Base-by-base conservation (phyloP, 805 yeast species). In the Spathaspora boniae region DNA sequence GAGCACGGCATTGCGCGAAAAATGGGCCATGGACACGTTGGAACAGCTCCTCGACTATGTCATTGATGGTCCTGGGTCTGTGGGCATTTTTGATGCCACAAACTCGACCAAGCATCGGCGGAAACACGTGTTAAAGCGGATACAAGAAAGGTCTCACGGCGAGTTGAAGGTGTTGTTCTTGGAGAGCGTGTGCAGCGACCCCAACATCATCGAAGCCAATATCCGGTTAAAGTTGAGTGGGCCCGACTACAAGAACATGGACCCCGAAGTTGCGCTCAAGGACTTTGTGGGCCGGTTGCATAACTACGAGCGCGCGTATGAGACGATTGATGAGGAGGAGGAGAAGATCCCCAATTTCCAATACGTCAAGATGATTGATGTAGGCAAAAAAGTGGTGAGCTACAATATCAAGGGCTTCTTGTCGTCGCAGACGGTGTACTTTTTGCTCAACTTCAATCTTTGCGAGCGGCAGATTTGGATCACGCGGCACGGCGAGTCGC, bases 11-110 rank as follows among this genome's bases (percentile, higher is more conserved):
- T 64, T 87, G 29, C 74, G 98, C 42, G 97, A 91, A 51, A 76
- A 83, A 56, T 93, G 98, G 98, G 98, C 98, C 0, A 80, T 83
- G 78, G 95, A 91, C 45, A 91, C 98, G 0, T 64, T 91, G 38
- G 91, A 87, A 41, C 84, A 82, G 50, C 61, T 91, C 37, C 65
- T 91, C 23, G 91, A 89, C 47, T 89, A 86, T 59, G 73, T 93
- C 4, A 56, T 88, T 31, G 71, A 76, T 9, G 94, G 87, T 0
- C 77, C 80, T 21, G 98, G 98, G 2, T 80, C 89, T 5, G 96
- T 91, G 6, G 98, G 97, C 2, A 86, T 91, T 7, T 83, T 84
- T 55, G 94, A 84, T 60, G 93, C 93, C 1, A 84, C 94, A 1
- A 84, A 84, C 52, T 78, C 86, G 3, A 84, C 89, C 2, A 80